Percentiles rank a stretch among this genome's conserved stretches.
These are phyloP conservation scores for Imleria badia DNA, from an alignment of 768 basidiomycete genomes.

Conservation along the genomic window DNA sequence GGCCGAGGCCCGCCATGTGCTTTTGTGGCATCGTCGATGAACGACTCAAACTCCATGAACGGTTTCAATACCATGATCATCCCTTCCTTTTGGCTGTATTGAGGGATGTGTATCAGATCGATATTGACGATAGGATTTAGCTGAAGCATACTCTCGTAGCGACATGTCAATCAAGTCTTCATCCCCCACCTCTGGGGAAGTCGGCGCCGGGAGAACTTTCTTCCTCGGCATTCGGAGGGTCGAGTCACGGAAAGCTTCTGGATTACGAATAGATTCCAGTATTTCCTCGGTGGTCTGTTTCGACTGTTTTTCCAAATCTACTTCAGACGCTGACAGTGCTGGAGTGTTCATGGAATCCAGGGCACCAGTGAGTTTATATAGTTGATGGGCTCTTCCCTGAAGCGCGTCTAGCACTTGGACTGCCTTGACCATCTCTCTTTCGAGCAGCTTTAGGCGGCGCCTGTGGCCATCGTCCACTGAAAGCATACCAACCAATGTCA, in stretches of 20 bases:
- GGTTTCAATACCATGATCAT: neutral
- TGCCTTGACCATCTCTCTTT: constrained; percentile 29
- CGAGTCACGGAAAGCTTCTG: neutral
- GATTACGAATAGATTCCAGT: neutral
- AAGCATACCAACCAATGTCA: neutral
- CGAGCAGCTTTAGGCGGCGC: constrained; percentile 29
- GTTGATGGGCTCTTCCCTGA: constrained; percentile 14
- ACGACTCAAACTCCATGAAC: constrained; percentile 3
- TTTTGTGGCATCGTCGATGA: neutral
- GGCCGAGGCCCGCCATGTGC: neutral
- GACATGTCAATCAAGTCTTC: constrained; percentile 20
- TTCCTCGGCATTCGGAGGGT: neutral
- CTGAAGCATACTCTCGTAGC: constrained; percentile 8
- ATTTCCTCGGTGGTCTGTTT: neutral
- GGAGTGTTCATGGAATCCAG: neutral
- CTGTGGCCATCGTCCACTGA: constrained; percentile 33
- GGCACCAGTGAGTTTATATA: constrained; percentile 7
- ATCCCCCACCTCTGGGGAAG: neutral
- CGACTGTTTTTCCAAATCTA: neutral
- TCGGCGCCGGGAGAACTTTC: neutral
- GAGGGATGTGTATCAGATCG: neutral
- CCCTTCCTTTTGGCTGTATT: constrained; percentile 5
- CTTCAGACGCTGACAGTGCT: neutral
- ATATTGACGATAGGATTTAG: neutral
- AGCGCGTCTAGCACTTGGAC: constrained; percentile 20